Conservation (phyloP, 106 monocot species). For the Allium cepa region DNA sequence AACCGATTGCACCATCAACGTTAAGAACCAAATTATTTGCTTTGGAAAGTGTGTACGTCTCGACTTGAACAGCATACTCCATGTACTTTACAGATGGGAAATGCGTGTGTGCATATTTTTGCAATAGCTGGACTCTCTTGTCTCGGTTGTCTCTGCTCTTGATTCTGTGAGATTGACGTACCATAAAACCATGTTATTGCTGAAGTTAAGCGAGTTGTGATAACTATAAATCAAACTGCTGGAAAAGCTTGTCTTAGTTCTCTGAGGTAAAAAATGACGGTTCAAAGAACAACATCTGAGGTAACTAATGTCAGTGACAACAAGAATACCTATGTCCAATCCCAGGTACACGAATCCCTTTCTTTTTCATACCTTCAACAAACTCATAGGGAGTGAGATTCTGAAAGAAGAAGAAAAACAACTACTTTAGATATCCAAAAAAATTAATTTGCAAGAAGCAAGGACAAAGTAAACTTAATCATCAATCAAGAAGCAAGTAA, state of each 20-base stretch:
- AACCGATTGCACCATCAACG: slow-evolving; percentile 95
- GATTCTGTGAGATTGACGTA: slow-evolving; percentile 32
- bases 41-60: slow-evolving; percentile 87
- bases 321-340: slow-evolving; percentile 83
- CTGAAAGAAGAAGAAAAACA: slow-evolving; percentile 17
- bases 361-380: slow-evolving; percentile 98
- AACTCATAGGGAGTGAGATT: slow-evolving; percentile 93
- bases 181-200: too few relatives aligned
- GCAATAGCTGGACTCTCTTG: slow-evolving; percentile 91
- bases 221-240: too few relatives aligned
- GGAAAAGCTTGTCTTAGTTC: too few relatives aligned
- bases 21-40: slow-evolving; percentile 95
- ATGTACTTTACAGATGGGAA: slow-evolving; percentile 97
- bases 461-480: background rate
- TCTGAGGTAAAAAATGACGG: too few relatives aligned
- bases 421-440: background rate
- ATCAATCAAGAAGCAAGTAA: background rate
- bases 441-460: background rate
- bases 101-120: slow-evolving; percentile 71
- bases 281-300: too few relatives aligned
- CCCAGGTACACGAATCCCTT: slow-evolving; percentile 95
- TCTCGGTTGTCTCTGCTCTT: slow-evolving; percentile 98
- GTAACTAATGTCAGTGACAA: background rate
- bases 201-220: too few relatives aligned
- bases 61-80: slow-evolving; percentile 94